Base-by-base conservation (phyloP, 805 yeast genomes). In the Myxozyma sirexii region DNA sequence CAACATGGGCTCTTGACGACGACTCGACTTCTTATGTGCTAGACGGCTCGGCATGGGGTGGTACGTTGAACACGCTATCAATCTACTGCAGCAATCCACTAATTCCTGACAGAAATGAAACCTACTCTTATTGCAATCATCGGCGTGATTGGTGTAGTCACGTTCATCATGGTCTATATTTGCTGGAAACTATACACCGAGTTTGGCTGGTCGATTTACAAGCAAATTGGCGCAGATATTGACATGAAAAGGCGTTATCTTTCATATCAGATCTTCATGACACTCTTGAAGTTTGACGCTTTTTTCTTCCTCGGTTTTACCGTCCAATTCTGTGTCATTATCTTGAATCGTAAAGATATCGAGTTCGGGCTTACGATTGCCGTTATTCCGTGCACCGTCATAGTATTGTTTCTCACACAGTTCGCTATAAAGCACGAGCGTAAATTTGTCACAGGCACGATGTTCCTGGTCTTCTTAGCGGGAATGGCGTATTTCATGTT, bases 241-340 rank as follows among this genome's bases (percentile, higher is more conserved):
- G 67, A 67, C 19, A 72, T 79, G 66, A 73, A 75, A 61, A 68
- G 72, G 6, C 69, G 78, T 64, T 79, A 76, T 63, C 67, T 68
- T 24, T 47, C 69, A 13, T 76, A 75, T 67, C 79, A 79, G 66
- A 67, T 80, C 54, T 80, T 78, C 68, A 67, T 74, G 45, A 67
- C 76, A 15, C 66, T 77, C 38, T 66, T 77, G 29, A 72, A 76
- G 54, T 76, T 76, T 50, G 80, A 77, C 61, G 74, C 77, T 44
- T 80, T 79, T 73, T 80, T 79, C 71, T 80, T 80, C 60, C 67
- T 80, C 24, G 83, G 81, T 1, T 80, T 80, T 69, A 79, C 82
- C 1, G 72, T 80, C 29, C 84, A 80, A 65, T 80, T 79, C 63
- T 68, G 78, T 24, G 80, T 79, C 44, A 78, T 80, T 41, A 77